Conservation (phyloP, 2,329 filamentous ascomycete genomes). For the Tolypocladium tropicale region DNA sequence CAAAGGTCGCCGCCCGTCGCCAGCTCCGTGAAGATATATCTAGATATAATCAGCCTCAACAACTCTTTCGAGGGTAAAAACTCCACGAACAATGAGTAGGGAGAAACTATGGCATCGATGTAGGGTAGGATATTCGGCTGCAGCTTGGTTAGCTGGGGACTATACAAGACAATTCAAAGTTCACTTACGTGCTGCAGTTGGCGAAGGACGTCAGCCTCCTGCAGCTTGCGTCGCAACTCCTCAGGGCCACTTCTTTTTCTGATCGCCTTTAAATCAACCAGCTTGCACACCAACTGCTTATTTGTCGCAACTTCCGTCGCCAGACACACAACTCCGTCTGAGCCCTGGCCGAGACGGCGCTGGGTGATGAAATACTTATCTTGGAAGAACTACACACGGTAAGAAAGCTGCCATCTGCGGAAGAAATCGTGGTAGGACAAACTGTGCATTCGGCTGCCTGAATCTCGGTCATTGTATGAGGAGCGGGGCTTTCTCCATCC, state of each 20-base stretch:
- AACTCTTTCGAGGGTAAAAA: rapidly evolving
- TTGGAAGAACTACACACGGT: slow-evolving; percentile 15
- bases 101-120: slow-evolving; percentile 38
- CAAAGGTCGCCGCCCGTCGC: slow-evolving; percentile 44
- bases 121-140: slow-evolving; percentile 47
- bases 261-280: slow-evolving; percentile 39
- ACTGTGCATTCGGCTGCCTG: slow-evolving; percentile 24
- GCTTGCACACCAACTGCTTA: slow-evolving; percentile 59
- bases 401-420: background rate
- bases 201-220: slow-evolving; percentile 42
- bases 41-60: slow-evolving; percentile 11
- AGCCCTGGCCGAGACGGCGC: slow-evolving; percentile 25
- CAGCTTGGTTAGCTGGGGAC: slow-evolving; percentile 4
- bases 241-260: slow-evolving; percentile 13
- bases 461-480: slow-evolving; percentile 15
- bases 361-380: slow-evolving; percentile 22
- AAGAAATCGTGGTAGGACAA: background rate
- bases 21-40: slow-evolving; percentile 47
- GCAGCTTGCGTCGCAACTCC: slow-evolving; percentile 26
- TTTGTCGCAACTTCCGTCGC: slow-evolving; percentile 36
- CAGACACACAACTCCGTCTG: slow-evolving; percentile 25
- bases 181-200: slow-evolving; percentile 41
- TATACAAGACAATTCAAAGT: background rate
- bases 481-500: slow-evolving; percentile 15
- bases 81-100: slow-evolving; percentile 31